Evolutionary conservation across 1,139 yeast genomes (phyloP), one percentile per base, ranked within the genome.

Genomic region (Taiozyma sp.): DNA sequence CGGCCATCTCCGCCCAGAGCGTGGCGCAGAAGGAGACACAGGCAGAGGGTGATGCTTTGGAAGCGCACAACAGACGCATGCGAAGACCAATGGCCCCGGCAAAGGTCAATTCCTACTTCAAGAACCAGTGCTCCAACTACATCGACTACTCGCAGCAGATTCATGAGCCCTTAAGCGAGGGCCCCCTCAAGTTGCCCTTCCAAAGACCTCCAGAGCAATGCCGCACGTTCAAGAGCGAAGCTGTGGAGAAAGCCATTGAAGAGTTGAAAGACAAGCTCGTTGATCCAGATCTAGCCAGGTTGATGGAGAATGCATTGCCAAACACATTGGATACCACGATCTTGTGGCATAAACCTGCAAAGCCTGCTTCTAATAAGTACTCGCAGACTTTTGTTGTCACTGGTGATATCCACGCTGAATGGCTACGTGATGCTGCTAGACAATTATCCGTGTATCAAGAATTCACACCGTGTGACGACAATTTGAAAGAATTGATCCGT

Each of bases 351-450:
- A 61, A 73, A 63, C 49, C 52, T 13, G 27, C 27, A 46, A 27
- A 32, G 54, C 55, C 22, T 32, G 8, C 46, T 13, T 27, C 27
- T 2, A 48, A 24, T 42, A 55, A 36, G 36, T 48, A 58, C 12
- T 77, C 82, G 2, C 71, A 76, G 54, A 73, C 86, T 0, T 90
- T 90, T 68, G 79, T 90, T 1, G 96, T 90, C 36, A 90, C 97
- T 0, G 97, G 97, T 4, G 96, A 89, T 61, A 85, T 85, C 44
- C 91, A 89, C 66, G 97, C 97, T 1, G 96, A 89, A 67, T 90
- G 97, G 83, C 71, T 90, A 41, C 70, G 97, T 46, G 97, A 90
- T 67, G 84, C 96, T 1, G 90, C 96, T 0, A 73, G 96, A 58
- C 97, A 90, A 64, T 71, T 90, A 51, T 78, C 90, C 2, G 90